phyloP scores from a whole-genome alignment of 2,329 filamentous ascomycete species.

The Lachnellula subtilissima region DNA sequence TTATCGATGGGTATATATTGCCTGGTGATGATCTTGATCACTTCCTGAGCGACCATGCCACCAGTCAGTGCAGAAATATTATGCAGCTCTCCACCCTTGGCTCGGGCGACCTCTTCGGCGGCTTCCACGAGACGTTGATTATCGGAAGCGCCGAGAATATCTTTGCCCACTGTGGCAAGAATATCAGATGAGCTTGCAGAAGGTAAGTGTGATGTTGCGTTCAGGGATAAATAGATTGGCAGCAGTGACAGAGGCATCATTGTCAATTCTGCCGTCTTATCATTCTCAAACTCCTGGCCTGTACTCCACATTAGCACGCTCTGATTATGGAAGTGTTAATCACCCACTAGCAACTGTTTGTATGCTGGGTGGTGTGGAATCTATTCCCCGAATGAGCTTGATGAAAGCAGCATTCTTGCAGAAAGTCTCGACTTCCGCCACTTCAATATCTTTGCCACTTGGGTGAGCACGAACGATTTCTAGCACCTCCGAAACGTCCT shows the following conservation, averaged over 20 bases:
- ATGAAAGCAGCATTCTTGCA: slow-evolving; percentile 95
- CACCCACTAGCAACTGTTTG: slow-evolving; percentile 24
- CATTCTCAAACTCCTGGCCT: slow-evolving; percentile 52
- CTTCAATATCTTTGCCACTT: slow-evolving; percentile 51
- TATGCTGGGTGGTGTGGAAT: slow-evolving; percentile 16
- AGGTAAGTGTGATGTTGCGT: slow-evolving; percentile 45
- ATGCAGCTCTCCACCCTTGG: slow-evolving; percentile 81
- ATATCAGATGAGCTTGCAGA: slow-evolving; percentile 49
- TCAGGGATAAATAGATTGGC: slow-evolving; percentile 64
- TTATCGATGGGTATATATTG: slow-evolving; percentile 70
- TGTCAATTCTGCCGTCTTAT: slow-evolving; percentile 42
- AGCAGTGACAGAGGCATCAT: slow-evolving; percentile 50
- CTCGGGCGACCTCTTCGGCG: slow-evolving; percentile 66
- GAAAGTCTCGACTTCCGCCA: slow-evolving; percentile 79
- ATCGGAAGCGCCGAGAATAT: slow-evolving; percentile 43
- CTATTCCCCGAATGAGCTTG: slow-evolving; percentile 65
- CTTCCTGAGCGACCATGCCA: slow-evolving; percentile 93
- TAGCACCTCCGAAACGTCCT: slow-evolving; percentile 72
- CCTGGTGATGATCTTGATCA: slow-evolving; percentile 80
- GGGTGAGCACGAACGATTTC: slow-evolving; percentile 51
- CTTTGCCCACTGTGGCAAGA: slow-evolving; percentile 40
- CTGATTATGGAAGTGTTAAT: background rate
- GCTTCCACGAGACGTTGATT: slow-evolving; percentile 49
- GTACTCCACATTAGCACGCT: slow-evolving; percentile 26
- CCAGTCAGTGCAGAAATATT: slow-evolving; percentile 85